A percentile compares a stretch with the other conserved stretches of the same genome.
Conservation (phyloP, 805 yeast species). For the Metschnikowia vanudenii region DNA sequence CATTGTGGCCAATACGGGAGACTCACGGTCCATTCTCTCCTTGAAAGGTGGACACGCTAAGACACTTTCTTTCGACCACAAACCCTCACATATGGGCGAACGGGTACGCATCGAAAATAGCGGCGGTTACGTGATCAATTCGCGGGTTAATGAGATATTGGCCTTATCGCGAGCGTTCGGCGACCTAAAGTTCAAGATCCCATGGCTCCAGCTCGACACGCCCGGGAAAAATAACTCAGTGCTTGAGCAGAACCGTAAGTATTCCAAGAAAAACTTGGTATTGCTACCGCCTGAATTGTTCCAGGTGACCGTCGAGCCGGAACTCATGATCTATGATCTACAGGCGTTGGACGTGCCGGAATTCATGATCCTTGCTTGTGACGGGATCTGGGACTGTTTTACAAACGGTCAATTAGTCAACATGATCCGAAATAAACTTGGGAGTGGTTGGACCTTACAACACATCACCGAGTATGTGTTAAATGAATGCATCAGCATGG, state of each 20-base stretch:
- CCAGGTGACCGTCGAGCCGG: conserved; percentile 46
- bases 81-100: conserved; percentile 44
- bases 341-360: conserved; percentile 28
- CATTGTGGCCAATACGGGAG: conserved; percentile 71
- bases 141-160: conserved; percentile 43
- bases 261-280: conserved; percentile 27
- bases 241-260: conserved; percentile 24
- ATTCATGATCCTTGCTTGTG: conserved; percentile 43
- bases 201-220: conserved; percentile 27
- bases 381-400: conserved; percentile 49
- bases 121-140: conserved; percentile 36
- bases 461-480: conserved; percentile 58
- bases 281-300: conserved; percentile 43
- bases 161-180: conserved; percentile 47
- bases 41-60: conserved; percentile 52
- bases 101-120: conserved; percentile 42
- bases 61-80: conserved; percentile 45
- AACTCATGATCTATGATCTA: conserved; percentile 38
- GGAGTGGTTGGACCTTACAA: conserved; percentile 55
- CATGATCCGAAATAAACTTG: conserved; percentile 55
- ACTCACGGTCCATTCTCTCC: conserved; percentile 64
- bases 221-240: conserved; percentile 31
- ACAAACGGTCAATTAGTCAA: conserved; percentile 54
- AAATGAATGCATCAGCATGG: conserved; percentile 67
- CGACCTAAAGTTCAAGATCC: conserved; percentile 42